Percentiles rank a stretch among this genome's conserved stretches.
phyloP scores from a whole-genome alignment of 2,329 filamentous ascomycete genomes.

The Thielaviopsis musarum region DNA sequence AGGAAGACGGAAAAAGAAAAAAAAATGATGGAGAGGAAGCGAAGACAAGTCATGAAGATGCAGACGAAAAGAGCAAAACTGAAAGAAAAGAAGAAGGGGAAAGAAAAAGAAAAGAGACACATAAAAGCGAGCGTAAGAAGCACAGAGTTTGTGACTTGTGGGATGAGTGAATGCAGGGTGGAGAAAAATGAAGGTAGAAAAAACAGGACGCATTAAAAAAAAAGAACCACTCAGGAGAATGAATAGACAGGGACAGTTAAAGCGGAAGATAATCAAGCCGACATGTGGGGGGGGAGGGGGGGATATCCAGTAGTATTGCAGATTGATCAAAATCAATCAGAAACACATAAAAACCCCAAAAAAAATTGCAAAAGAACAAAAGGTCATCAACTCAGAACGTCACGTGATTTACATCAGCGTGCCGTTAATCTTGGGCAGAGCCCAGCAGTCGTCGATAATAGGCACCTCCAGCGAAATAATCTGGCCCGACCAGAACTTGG shows the following conservation, averaged over 20 bases:
- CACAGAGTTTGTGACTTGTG: background rate
- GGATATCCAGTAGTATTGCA: too few species aligned
- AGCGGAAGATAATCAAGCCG: too few species aligned
- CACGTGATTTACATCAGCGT: background rate
- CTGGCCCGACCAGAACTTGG: conserved; percentile 16
- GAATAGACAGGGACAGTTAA: too few species aligned
- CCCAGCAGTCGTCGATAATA: conserved; percentile 7
- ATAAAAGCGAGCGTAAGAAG: background rate
- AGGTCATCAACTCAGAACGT: background rate
- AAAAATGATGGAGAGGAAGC: background rate
- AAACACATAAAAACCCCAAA: background rate
- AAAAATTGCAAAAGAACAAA: background rate
- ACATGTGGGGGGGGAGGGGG: too few species aligned
- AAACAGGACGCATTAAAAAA: background rate
- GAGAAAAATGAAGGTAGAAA: background rate
- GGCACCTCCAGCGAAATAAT: conserved; percentile 14
- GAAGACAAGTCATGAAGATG: background rate
- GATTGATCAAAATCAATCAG: background rate
- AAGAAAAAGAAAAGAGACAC: background rate
- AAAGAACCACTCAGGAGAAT: background rate
- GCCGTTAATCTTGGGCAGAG: background rate
- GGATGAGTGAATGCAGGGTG: background rate
- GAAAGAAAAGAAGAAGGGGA: background rate
- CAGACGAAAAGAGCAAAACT: background rate
- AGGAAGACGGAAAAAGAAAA: background rate